Conservation (phyloP, 768 basidiomycete species). For the Pisolithus sp. region DNA sequence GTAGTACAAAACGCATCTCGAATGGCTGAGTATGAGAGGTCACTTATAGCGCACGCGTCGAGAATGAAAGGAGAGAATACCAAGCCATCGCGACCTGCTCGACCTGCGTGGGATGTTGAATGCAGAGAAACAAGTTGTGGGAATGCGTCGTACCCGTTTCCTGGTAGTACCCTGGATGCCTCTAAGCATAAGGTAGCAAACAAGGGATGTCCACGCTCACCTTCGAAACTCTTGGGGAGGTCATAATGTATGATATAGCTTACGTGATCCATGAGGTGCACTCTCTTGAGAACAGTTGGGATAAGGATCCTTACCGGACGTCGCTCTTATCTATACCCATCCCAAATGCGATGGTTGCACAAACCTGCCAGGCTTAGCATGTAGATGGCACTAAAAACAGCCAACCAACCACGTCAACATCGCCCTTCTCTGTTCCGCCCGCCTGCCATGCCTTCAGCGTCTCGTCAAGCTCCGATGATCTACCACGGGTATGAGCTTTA, state of each 20-base stretch:
- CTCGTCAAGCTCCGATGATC: conserved; percentile 43
- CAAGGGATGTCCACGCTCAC: conserved; percentile 27
- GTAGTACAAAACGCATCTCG: conserved; percentile 79
- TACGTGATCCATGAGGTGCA: not conserved
- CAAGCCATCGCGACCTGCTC: conserved; percentile 72
- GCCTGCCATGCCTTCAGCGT: conserved; percentile 55
- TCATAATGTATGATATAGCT: conserved; percentile 79
- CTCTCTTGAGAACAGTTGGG: conserved; percentile 10
- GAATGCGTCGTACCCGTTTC: conserved; percentile 57
- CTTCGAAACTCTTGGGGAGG: conserved; percentile 79
- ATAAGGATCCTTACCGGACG: conserved; percentile 43
- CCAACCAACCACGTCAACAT: conserved; percentile 63
- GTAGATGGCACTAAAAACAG: conserved; percentile 1
- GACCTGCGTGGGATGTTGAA: conserved; percentile 37
- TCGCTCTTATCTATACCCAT: conserved; percentile 83
- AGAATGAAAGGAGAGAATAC: conserved; percentile 33
- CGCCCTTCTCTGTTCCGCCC: conserved; percentile 45
- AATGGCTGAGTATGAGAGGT: conserved; percentile 39
- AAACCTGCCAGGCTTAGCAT: conserved; percentile 39
- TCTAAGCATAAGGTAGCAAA: not conserved
- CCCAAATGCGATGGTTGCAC: conserved; percentile 80
- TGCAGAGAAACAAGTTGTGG: not conserved
- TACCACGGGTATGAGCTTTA: conserved; percentile 15
- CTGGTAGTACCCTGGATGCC: conserved; percentile 67
- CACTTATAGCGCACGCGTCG: not conserved